Base-by-base conservation (phyloP, 1,284 basidiomycete species). In the Malassezia sympodialis region DNA sequence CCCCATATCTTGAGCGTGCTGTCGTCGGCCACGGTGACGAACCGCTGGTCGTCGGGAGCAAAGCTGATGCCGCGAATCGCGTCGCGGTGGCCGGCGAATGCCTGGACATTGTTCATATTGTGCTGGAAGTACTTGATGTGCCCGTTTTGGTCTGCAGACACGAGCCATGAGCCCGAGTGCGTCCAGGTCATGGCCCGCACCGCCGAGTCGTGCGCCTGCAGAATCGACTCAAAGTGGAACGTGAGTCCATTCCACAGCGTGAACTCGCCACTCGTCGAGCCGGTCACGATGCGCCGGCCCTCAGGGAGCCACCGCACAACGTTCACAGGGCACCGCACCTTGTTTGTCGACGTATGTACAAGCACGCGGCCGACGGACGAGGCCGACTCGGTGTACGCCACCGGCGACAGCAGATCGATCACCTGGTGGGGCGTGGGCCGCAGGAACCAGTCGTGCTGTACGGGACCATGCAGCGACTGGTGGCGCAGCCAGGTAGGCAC, bases 161-260 rank as follows among this genome's bases (percentile, higher is more conserved):
- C 85, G 40, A 98, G 82, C 76, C 88, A 94, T 17, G 84, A 80
- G 10, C 93, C 93, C 0, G 88, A 88, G 66, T 93, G 87, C 2
- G 87, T 87, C 78, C 93, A 98, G 8, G 83, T 79, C 73, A 96
- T 83, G 0, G 88, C 82, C 32, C 91, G 87, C 56, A 98, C 88
- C 19, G 90, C 87, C 8, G 85, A 85, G 74, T 98, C 93, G 77
- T 98, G 94, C 0, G 91, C 93, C 73, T 96, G 91, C 39, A 96
- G 82, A 68, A 98, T 96, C 0, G 93, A 96, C 76, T 98, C 93
- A 75, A 98, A 98, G 78, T 98, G 96, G 83, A 96, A 98, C 0
- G 93, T 96, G 28, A 94, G 80, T 17, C 91, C 93, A 69, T 98
- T 98, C 93, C 94, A 98, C 5, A 98, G 82, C 0, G 93, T 96